A percentile compares a stretch with the other conserved stretches of the same genome.
Conservation (phyloP, 2,329 filamentous ascomycete genomes). For the Cladosporium oxysporum region DNA sequence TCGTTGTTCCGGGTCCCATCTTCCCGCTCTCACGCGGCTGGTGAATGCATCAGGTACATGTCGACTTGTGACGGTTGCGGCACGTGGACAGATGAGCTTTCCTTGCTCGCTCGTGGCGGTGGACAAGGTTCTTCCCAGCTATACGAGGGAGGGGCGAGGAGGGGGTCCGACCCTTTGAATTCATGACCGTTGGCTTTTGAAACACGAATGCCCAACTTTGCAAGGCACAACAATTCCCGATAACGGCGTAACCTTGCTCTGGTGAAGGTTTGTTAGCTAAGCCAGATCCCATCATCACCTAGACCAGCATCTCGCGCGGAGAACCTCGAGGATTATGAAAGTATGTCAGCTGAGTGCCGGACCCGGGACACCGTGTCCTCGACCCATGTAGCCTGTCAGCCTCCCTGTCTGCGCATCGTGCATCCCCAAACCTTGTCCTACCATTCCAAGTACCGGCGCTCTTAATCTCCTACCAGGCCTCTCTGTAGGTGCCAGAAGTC, state of each 20-base stretch:
- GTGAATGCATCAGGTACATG: neutral
- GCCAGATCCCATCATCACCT: slow-evolving; percentile 7
- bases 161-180: slow-evolving; percentile 3
- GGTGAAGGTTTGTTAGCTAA: slow-evolving; percentile 1
- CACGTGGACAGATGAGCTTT: slow-evolving; percentile 6
- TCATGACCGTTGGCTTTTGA: slow-evolving; percentile 10
- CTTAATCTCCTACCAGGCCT: slow-evolving; percentile 9
- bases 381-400: slow-evolving; percentile 3
- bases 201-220: neutral
- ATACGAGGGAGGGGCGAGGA: neutral
- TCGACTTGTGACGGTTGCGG: neutral
- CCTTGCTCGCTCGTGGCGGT: slow-evolving; percentile 4
- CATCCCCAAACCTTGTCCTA: neutral
- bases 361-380: slow-evolving; percentile 7
- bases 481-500: slow-evolving; percentile 1
- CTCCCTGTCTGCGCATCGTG: slow-evolving; percentile 8
- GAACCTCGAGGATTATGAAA: slow-evolving; percentile 16
- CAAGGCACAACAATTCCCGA: neutral
- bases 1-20: neutral
- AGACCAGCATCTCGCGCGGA: slow-evolving; percentile 15
- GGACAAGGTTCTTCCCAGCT: slow-evolving; percentile 10
- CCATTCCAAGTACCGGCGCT: slow-evolving; percentile 2
- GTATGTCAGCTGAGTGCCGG: slow-evolving; percentile 10
- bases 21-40: neutral
- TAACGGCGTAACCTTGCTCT: neutral